A percentile compares a stretch with the other conserved stretches of the same genome.
Conservation (phyloP, 2,329 filamentous ascomycete species). For the Alternaria sp. region DNA sequence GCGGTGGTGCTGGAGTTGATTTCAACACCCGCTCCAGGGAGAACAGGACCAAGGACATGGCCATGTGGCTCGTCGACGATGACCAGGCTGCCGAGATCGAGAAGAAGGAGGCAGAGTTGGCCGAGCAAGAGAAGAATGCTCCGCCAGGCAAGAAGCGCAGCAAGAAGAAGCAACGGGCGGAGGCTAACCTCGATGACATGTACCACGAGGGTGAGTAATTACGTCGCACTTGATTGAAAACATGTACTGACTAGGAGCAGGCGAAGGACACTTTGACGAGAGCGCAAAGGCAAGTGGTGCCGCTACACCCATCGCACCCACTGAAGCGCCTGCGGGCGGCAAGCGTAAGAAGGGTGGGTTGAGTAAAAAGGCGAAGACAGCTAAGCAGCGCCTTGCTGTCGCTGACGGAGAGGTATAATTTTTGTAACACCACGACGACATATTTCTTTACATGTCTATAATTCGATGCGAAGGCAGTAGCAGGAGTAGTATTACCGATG, state of each 20-base stretch:
- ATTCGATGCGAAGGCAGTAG: slow-evolving; percentile 7
- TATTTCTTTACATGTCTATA: slow-evolving; percentile 20
- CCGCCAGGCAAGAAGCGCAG: slow-evolving; percentile 60
- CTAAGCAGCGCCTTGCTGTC: slow-evolving; percentile 59
- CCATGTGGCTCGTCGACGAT: slow-evolving; percentile 97
- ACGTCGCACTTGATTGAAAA: not conserved
- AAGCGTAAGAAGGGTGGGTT: slow-evolving; percentile 61
- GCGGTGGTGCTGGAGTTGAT: slow-evolving; percentile 83
- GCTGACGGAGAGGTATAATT: slow-evolving; percentile 54
- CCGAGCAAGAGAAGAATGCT: slow-evolving; percentile 67
- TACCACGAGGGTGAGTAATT: slow-evolving; percentile 92
- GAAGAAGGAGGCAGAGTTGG: slow-evolving; percentile 85
- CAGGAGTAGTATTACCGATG: not conserved
- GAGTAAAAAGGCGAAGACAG: slow-evolving; percentile 62
- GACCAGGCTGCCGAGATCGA: slow-evolving; percentile 95
- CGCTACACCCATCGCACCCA: slow-evolving; percentile 75
- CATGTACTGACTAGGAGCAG: slow-evolving; percentile 59
- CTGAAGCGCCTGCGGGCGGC: slow-evolving; percentile 43
- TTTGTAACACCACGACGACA: slow-evolving; percentile 18
- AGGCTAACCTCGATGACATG: slow-evolving; percentile 87
- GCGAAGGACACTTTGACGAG: slow-evolving; percentile 96
- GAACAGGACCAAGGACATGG: slow-evolving; percentile 97
- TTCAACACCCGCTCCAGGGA: slow-evolving; percentile 93
- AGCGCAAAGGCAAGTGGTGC: slow-evolving; percentile 84
- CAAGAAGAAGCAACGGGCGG: slow-evolving; percentile 69